A percentile compares a stretch with the other conserved stretches of the same genome.
These are phyloP conservation scores for Discostella stelligera DNA, from an alignment of 352 stramenopile species.

Conservation along the genomic window DNA sequence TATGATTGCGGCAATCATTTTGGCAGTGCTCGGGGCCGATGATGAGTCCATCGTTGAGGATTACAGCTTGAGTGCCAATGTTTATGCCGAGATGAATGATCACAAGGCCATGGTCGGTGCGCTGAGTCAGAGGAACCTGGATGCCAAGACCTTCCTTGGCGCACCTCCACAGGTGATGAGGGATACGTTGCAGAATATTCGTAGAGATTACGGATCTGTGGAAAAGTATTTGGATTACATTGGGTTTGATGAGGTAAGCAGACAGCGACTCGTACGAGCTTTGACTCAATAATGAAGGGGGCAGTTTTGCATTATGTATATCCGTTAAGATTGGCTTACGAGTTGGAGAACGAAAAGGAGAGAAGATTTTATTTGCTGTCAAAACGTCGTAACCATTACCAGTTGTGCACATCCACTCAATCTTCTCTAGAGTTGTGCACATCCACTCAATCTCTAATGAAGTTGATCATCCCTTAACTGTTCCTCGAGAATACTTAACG, in stretches of 20 bases:
- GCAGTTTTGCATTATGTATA: neutral
- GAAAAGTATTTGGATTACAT: slow-evolving; percentile 81
- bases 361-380: neutral
- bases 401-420: neutral
- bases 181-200: slow-evolving; percentile 70
- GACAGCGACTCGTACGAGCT: slow-evolving; percentile 40
- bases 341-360: neutral
- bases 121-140: slow-evolving; percentile 75
- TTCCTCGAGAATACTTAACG: slow-evolving; percentile 6
- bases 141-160: slow-evolving; percentile 79
- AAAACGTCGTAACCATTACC: neutral
- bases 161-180: slow-evolving; percentile 77
- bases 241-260: slow-evolving; percentile 65
- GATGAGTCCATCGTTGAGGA: slow-evolving; percentile 79
- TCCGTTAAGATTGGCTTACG: neutral
- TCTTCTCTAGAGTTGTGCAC: too few species aligned
- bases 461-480: neutral
- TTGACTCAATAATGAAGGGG: slow-evolving; percentile 20
- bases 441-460: neutral
- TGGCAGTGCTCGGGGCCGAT: slow-evolving; percentile 60
- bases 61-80: slow-evolving; percentile 79
- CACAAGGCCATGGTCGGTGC: slow-evolving; percentile 82
- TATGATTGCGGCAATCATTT: slow-evolving; percentile 78
- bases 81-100: slow-evolving; percentile 83
- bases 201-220: slow-evolving; percentile 70